A percentile compares a stretch with the other conserved stretches of the same genome.
These are phyloP conservation scores for Microstroma glucosiphilum DNA, from an alignment of 1,284 basidiomycete genomes.

Conservation along the genomic window DNA sequence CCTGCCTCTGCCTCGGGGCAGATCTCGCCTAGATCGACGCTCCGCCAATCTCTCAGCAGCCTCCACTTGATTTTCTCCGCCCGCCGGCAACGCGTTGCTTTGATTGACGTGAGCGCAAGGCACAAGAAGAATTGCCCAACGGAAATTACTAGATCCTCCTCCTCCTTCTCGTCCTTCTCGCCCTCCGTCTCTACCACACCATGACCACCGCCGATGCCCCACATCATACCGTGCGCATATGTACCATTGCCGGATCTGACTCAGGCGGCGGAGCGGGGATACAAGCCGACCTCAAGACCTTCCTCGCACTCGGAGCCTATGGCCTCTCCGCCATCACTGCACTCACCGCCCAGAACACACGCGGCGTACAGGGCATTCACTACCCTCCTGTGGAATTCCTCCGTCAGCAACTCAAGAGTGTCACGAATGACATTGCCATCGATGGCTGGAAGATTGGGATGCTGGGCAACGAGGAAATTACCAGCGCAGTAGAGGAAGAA, in stretches of 20 bases:
- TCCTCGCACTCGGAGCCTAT: slow-evolving; percentile 69
- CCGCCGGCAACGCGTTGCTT: no score
- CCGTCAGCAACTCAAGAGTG: slow-evolving; percentile 61
- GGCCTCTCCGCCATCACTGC: slow-evolving; percentile 83
- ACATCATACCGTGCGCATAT: no score
- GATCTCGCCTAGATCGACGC: no score
- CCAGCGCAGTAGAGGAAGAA: slow-evolving; percentile 48
- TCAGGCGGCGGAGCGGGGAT: slow-evolving; percentile 84
- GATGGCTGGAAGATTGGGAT: slow-evolving; percentile 84
- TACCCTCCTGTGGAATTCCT: slow-evolving; percentile 45
- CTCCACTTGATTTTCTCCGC: no score
- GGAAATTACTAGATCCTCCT: no score
- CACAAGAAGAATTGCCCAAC: no score
- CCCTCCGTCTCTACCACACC: no score
- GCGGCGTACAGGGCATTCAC: slow-evolving; percentile 64
- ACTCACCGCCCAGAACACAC: slow-evolving; percentile 84
- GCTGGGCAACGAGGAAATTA: slow-evolving; percentile 57
- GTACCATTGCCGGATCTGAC: slow-evolving; percentile 81
- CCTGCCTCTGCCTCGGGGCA: no score
- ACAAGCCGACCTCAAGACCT: slow-evolving; percentile 71
- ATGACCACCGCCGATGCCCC: no score
- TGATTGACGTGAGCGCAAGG: no score
- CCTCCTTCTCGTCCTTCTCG: no score
- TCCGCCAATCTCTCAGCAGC: no score
- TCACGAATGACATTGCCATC: slow-evolving; percentile 70